Conservation (phyloP, 2,329 filamentous ascomycete species). For the Colletotrichum incanum region DNA sequence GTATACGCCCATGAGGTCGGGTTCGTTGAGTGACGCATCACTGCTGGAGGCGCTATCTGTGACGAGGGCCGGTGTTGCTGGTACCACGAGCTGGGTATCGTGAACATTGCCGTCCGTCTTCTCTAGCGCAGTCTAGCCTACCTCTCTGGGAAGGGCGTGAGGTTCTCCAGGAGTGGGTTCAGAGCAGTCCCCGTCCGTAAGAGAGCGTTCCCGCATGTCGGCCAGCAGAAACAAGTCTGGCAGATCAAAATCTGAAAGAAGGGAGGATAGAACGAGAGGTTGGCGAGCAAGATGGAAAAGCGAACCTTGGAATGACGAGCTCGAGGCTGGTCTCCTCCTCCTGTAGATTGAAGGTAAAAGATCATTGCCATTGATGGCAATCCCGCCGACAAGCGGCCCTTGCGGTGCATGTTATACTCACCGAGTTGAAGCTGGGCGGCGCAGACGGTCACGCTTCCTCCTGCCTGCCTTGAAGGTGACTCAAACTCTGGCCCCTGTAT, state of each 20-base stretch:
- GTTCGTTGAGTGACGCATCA: background rate
- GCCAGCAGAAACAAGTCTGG: too few relatives aligned
- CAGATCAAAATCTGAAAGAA: background rate
- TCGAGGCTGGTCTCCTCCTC: too few relatives aligned
- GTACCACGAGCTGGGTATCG: background rate
- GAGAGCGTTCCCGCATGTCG: background rate
- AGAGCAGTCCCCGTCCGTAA: background rate
- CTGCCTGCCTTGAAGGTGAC: background rate
- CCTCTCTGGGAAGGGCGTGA: background rate
- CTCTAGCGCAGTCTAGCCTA: background rate
- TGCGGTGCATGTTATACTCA: background rate
- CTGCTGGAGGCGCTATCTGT: background rate
- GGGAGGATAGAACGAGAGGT: background rate
- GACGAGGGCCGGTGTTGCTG: background rate
- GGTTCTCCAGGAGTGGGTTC: background rate
- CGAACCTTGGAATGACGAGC: too few relatives aligned
- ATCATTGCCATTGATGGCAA: too few relatives aligned
- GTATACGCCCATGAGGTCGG: constrained; percentile 6
- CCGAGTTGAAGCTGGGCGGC: too few relatives aligned
- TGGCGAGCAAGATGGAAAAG: too few relatives aligned
- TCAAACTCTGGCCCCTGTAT: background rate
- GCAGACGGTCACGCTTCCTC: background rate
- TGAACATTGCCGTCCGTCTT: background rate
- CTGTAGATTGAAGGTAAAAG: too few relatives aligned
- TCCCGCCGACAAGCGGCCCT: background rate